A percentile compares a stretch with the other conserved stretches of the same genome.
phyloP scores from a whole-genome alignment of 208 protist species.

The Leishmania arabica region DNA sequence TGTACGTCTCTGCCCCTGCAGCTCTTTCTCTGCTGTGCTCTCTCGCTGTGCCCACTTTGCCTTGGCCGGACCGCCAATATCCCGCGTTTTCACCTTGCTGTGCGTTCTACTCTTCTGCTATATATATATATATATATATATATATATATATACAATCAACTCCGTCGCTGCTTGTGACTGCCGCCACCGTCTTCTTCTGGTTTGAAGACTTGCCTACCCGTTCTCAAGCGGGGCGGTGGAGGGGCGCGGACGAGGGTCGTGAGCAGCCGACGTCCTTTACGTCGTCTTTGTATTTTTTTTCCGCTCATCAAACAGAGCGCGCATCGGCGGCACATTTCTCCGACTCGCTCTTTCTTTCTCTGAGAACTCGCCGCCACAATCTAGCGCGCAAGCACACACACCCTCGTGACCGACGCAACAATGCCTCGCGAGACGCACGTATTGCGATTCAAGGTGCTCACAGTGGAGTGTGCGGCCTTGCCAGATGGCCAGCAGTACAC shows the following conservation, averaged over 20 bases:
- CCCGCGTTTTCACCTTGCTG: not conserved
- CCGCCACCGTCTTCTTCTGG: too few species aligned
- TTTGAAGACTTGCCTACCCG: not conserved
- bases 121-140: not conserved
- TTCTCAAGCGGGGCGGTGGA: not conserved
- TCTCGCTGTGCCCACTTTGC: not conserved
- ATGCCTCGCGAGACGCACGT: slow-evolving; percentile 72
- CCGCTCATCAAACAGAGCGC: not conserved
- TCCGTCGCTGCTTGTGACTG: not conserved
- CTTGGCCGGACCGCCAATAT: not conserved
- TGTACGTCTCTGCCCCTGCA: not conserved
- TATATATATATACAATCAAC: not conserved
- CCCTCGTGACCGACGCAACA: not conserved
- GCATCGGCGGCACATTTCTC: not conserved
- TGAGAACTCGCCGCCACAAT: not conserved
- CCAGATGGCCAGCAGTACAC: slow-evolving; percentile 77
- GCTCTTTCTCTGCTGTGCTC: not conserved
- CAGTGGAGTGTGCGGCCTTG: slow-evolving; percentile 63
- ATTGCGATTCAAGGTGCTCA: slow-evolving; percentile 79
- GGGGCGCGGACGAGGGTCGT: not conserved
- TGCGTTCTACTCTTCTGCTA: too few species aligned
- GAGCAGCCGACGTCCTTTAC: not conserved
- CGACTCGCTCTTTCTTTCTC: not conserved
- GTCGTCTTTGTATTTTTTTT: not conserved
- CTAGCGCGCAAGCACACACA: not conserved